Percentiles rank a stretch among this genome's conserved stretches.
phyloP scores from a whole-genome alignment of 106 monocot species.

The Allium cepa region DNA sequence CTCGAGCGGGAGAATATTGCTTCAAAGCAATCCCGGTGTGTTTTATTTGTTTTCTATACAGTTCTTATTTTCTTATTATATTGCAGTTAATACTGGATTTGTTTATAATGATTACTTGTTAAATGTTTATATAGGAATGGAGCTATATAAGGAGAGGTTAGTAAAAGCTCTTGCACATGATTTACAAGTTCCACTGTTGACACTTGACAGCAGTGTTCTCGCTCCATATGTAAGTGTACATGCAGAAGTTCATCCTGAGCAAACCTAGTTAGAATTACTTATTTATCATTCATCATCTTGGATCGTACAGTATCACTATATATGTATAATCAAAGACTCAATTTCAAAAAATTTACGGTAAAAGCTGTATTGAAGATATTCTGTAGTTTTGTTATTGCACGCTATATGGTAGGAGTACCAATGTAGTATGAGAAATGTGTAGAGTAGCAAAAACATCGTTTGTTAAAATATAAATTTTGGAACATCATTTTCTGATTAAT shows the following conservation, averaged over 20 bases:
- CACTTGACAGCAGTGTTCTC: constrained; percentile 59
- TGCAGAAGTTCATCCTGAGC: background rate
- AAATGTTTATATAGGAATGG: constrained; percentile 49
- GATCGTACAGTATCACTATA: too few relatives aligned
- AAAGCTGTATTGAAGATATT: too few relatives aligned
- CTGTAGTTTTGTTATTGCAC: too few relatives aligned
- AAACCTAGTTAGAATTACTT: background rate
- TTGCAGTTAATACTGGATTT: background rate
- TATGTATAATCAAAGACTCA: too few relatives aligned
- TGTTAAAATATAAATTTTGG: background rate
- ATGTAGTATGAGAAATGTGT: too few relatives aligned
- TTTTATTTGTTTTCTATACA: background rate
- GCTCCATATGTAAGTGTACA: constrained; percentile 55
- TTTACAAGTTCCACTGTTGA: constrained; percentile 52
- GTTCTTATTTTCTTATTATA: background rate
- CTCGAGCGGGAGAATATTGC: constrained; percentile 81
- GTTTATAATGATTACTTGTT: constrained; percentile 1
- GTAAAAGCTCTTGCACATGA: constrained; percentile 57
- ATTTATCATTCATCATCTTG: background rate
- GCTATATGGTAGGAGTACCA: too few relatives aligned
- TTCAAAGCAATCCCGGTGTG: constrained; percentile 70
- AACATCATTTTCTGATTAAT: background rate
- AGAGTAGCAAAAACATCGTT: background rate
- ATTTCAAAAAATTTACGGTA: too few relatives aligned
- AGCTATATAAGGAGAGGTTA: constrained; percentile 63